A percentile compares a stretch with the other conserved stretches of the same genome.
Conservation (phyloP, 371 early-diverging fungal species). For the Blastocladiella emersonii region DNA sequence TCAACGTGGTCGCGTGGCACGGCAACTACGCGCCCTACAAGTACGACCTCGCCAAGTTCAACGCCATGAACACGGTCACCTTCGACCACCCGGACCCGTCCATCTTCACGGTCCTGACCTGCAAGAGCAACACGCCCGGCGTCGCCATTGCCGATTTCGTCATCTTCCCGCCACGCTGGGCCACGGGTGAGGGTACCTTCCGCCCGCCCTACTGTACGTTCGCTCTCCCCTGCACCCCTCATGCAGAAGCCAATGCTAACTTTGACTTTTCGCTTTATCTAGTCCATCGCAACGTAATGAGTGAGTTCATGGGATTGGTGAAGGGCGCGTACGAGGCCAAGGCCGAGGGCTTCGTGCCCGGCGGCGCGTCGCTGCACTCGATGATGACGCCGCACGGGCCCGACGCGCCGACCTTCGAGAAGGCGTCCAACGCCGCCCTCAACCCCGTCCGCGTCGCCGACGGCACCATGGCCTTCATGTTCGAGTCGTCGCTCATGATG, state of each 20-base stretch:
- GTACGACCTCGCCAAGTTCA: constrained; percentile 75
- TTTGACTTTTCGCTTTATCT: neutral
- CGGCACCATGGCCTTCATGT: constrained; percentile 87
- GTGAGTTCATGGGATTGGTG: constrained; percentile 95
- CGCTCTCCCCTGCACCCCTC: constrained; percentile 82
- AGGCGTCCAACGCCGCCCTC: constrained; percentile 54
- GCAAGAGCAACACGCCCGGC: constrained; percentile 74
- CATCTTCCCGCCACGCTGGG: constrained; percentile 95
- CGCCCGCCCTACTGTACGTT: no score
- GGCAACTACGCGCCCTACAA: constrained; percentile 95
- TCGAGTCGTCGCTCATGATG: constrained; percentile 73
- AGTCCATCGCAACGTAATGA: constrained; percentile 18
- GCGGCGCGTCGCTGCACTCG: constrained; percentile 77
- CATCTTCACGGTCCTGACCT: constrained; percentile 70
- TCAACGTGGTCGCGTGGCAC: constrained; percentile 95
- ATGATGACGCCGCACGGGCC: constrained; percentile 92
- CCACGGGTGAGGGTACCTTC: constrained; percentile 78
- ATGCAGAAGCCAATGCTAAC: constrained; percentile 28
- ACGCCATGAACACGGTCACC: constrained; percentile 73
- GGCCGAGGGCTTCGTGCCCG: constrained; percentile 71
- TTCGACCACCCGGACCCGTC: constrained; percentile 54
- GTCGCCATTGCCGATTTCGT: constrained; percentile 90
- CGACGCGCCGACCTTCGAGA: constrained; percentile 66
- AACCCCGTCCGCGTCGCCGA: constrained; percentile 67
- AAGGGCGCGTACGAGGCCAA: constrained; percentile 88